Evolutionary conservation across 805 yeast species (phyloP), one percentile per base, ranked within the genome.

Genomic region (Starmerella sirachaensis): DNA sequence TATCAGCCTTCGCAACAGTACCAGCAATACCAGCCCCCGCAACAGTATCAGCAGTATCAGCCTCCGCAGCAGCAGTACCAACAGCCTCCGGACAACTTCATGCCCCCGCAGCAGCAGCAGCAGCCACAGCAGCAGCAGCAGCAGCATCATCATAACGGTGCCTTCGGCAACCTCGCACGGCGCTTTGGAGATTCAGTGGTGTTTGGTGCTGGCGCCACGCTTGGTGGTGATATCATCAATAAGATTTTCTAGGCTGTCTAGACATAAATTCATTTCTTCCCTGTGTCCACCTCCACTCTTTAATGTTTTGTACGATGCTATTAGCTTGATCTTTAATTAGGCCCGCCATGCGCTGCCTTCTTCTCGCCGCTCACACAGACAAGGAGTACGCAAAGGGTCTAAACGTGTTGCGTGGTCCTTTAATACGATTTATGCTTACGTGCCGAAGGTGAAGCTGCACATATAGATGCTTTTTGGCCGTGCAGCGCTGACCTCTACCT

Each of bases 181-280:
- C 78, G 82, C 59, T 62, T 86, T 42, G 94, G 94, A 42, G 75
- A 84, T 49, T 93, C 96, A n/a, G 86, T 93, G 24, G 73, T 86
- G 33, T 88, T 84, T 48, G 96, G 96, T 60, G 95, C 94, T 8
- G 97, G 97, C 65, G 94, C 96, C 27, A 78, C 94, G 1, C 66
- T 86, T 38, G 97, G 97, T 54, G 69, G 82, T 31, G 84, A 80
- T 52, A 51, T 88, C 35, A 82, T 86, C 28, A 74, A 79, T 43
- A 44, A 42, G 25, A 45, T 49, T 24, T 42, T 50, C 38, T 48
- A 34, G 33, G 12, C 31, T 14, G n/a, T 6, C 16, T 29, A 19
- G 5, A 10, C 7, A 13, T 9, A 28, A 9, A 9, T 9, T 9
- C 12, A 16, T 9, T n/a, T n/a, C n/a, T n/a, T n/a, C n/a, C n/a